Conservation (phyloP, 805 yeast genomes). For the Zygoascus flipseniorum region DNA sequence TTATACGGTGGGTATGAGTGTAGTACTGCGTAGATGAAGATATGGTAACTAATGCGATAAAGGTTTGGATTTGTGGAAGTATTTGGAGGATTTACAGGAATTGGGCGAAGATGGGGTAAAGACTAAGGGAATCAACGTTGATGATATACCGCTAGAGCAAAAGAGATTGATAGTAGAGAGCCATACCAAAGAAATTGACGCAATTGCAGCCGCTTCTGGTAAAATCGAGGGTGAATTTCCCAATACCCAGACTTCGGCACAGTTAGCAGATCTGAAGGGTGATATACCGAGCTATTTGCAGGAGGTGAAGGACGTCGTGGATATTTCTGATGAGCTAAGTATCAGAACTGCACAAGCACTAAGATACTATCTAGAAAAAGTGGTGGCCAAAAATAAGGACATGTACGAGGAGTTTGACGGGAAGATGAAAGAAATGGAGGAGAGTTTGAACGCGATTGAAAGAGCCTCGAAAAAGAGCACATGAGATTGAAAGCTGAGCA, state of each 20-base stretch:
- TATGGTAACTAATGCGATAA: not conserved
- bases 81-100: not conserved
- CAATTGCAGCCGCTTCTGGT: not conserved
- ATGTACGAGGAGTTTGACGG: slow-evolving; percentile 1
- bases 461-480: not conserved
- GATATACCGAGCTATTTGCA: not conserved
- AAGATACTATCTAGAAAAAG: not conserved
- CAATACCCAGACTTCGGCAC: not conserved
- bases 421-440: not conserved
- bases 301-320: not conserved
- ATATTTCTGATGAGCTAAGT: not conserved
- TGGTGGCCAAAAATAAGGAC: slow-evolving; percentile 3
- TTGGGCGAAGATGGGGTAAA: not conserved
- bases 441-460: not conserved
- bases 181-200: not conserved
- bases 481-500: not conserved
- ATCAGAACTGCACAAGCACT: slow-evolving; percentile 1
- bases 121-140: not conserved
- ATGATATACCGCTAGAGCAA: not conserved
- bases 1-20: slow-evolving; percentile 3
- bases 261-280: not conserved
- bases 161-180: not conserved
- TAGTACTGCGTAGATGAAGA: not conserved
- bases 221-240: not conserved
- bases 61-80: slow-evolving; percentile 2